A percentile compares a stretch with the other conserved stretches of the same genome.
Conservation (phyloP, 192 early-diverging fungal genomes). For the Haplosporangium gracile region DNA sequence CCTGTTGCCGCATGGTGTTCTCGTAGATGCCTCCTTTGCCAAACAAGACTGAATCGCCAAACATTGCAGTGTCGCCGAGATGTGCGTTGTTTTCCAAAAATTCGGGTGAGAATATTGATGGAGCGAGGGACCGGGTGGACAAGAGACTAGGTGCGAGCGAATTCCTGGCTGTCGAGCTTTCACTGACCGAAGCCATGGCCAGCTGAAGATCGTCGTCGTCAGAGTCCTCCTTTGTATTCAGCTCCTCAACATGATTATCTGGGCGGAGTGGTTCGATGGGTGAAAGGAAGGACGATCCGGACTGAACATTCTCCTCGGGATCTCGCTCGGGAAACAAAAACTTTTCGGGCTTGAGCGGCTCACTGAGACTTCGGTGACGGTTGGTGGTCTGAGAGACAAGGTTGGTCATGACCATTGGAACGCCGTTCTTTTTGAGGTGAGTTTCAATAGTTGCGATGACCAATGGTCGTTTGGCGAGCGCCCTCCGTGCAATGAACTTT, state of each 20-base stretch:
- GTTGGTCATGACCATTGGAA: constrained; percentile 51
- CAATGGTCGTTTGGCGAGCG: constrained; percentile 62
- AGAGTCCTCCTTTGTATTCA: constrained; percentile 23
- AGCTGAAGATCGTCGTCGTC: constrained; percentile 31
- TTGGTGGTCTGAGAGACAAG: constrained; percentile 42
- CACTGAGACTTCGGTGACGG: constrained; percentile 51
- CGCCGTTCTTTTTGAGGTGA: constrained; percentile 66
- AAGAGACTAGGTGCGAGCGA: constrained; percentile 31
- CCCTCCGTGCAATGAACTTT: constrained; percentile 67
- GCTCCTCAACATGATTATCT: constrained; percentile 21
- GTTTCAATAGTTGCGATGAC: constrained; percentile 65
- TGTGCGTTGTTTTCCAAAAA: constrained; percentile 37
- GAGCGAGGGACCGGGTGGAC: constrained; percentile 27
- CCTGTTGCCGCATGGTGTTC: not conserved
- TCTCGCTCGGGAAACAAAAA: constrained; percentile 28
- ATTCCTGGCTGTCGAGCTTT: constrained; percentile 1
- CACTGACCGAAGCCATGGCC: not conserved
- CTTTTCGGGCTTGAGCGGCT: constrained; percentile 39
- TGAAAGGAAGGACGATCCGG: constrained; percentile 40
- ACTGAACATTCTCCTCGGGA: constrained; percentile 20
- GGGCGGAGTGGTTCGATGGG: constrained; percentile 21
- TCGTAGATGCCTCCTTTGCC: constrained; percentile 45
- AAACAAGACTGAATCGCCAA: constrained; percentile 45
- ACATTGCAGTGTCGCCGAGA: constrained; percentile 39
- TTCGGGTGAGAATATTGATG: constrained; percentile 41